phyloP scores from a whole-genome alignment of 768 basidiomycete genomes.

The Tricholomella constricta region DNA sequence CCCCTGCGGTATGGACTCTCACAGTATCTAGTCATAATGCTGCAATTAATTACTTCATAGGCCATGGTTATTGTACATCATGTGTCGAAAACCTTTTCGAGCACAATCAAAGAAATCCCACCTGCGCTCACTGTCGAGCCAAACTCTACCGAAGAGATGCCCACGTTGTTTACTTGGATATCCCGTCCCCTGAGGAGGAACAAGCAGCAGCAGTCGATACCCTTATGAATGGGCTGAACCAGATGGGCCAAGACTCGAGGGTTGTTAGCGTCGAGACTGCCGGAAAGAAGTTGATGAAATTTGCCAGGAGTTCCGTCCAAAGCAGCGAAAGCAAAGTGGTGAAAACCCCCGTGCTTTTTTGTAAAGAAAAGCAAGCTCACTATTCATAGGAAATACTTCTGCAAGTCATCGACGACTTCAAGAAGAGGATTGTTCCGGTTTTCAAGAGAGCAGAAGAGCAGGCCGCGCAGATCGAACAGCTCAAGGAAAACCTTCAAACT shows the following conservation, averaged over 20 bases:
- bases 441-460: constrained; percentile 34
- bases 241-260: constrained; percentile 36
- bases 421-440: constrained; percentile 40
- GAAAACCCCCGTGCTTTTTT: constrained; percentile 12
- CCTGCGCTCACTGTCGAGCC: constrained; percentile 23
- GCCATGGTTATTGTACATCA: constrained; percentile 43
- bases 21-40: background rate
- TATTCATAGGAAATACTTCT: constrained; percentile 30
- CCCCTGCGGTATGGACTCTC: constrained; percentile 34
- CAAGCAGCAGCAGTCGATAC: constrained; percentile 23
- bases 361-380: background rate
- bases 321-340: constrained; percentile 30
- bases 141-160: constrained; percentile 18
- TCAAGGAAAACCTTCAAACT: constrained; percentile 21
- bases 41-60: constrained; percentile 19
- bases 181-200: constrained; percentile 30
- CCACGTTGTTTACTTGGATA: constrained; percentile 21
- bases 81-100: constrained; percentile 31
- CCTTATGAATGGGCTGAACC: constrained; percentile 33
- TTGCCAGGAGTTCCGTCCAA: constrained; percentile 21
- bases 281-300: constrained; percentile 34
- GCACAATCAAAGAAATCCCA: background rate
- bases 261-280: constrained; percentile 38
- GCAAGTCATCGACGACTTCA: constrained; percentile 42
- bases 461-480: constrained; percentile 24